Percentiles rank a stretch among this genome's conserved stretches.
phyloP scores from a whole-genome alignment of 768 basidiomycete genomes.

The Xerocomellus amylosporus region DNA sequence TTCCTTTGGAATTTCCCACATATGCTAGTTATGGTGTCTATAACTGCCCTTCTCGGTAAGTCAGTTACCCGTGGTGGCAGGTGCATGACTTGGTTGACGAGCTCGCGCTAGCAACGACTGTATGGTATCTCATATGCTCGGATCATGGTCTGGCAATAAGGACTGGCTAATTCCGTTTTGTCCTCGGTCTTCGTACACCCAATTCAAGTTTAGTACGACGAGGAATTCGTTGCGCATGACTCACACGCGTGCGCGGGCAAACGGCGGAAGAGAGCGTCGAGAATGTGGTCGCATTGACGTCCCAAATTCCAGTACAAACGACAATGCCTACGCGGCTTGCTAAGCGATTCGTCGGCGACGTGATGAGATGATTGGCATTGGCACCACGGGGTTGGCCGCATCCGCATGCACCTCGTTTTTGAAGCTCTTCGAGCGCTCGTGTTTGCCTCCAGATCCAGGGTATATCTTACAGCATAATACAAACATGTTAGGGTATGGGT shows the following conservation, averaged over 20 bases:
- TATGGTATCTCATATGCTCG: constrained; percentile 8
- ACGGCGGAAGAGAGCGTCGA: not conserved
- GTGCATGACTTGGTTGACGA: not conserved
- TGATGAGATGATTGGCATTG: too few species aligned
- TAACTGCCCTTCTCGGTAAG: constrained; percentile 8
- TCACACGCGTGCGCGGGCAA: not conserved
- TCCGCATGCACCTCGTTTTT: too few species aligned
- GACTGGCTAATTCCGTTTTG: not conserved
- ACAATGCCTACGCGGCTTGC: not conserved
- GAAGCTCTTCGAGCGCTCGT: too few species aligned
- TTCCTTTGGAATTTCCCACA: not conserved
- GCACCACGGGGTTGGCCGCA: too few species aligned
- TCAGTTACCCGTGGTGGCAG: not conserved
- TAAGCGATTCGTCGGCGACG: not conserved
- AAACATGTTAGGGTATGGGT: too few species aligned
- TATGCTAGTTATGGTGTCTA: constrained; percentile 2
- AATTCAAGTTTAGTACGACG: not conserved
- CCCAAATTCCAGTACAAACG: constrained; percentile 3
- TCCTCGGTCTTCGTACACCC: not conserved
- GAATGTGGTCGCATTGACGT: not conserved
- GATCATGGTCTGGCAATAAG: too few species aligned
- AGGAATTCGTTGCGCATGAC: not conserved
- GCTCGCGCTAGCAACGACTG: constrained; percentile 9
- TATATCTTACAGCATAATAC: too few species aligned
- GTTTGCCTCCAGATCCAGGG: too few species aligned